phyloP scores from a whole-genome alignment of 176 grass and related monocot genomes.

The bread wheat (Triticum aestivum) region IWGSC_CS_RefSeq_v2.1 NC_057808.1:476756513-476757012 shows the following conservation, averaged over 20 bases:
- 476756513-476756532: neutral
- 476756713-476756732: conserved; percentile 1
- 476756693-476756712: no score
- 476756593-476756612: conserved; percentile 28
- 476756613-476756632: neutral
- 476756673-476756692: conserved; percentile 28
- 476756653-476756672: conserved; percentile 18
- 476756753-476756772: neutral
- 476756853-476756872: no score
- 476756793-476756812: neutral
- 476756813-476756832: neutral
- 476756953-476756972: no score
- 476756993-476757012: no score
- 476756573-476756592: conserved; percentile 16
- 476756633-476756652: neutral
- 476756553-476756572: neutral
- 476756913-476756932: no score
- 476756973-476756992: no score
- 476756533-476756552: neutral
- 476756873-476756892: no score
- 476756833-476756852: neutral
- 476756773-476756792: neutral
- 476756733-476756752: neutral
- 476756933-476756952: no score
- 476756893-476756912: no score